These are phyloP conservation scores for Podaxis mareebaensis DNA, from an alignment of 768 basidiomycete genomes.

Conservation along the genomic window DNA sequence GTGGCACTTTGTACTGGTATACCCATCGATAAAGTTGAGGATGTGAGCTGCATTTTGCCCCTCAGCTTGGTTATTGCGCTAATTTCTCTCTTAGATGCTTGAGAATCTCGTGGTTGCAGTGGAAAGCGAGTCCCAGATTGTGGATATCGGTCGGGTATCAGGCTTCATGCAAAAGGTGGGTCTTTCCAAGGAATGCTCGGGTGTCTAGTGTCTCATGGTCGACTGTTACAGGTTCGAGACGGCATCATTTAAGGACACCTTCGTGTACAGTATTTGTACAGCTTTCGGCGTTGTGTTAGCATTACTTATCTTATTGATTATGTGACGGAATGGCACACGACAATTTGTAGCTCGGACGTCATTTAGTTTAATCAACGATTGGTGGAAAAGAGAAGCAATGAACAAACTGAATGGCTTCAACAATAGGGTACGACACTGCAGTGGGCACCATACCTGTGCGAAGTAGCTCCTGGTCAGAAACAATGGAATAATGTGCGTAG, in stretches of 20 bases:
- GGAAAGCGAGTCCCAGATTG: constrained; percentile 81
- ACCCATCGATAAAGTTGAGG: constrained; percentile 85
- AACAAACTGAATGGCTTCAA: too few species aligned
- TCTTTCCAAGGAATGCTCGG: background rate
- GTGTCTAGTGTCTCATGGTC: background rate
- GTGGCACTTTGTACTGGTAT: constrained; percentile 88
- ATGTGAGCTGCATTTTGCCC: constrained; percentile 51
- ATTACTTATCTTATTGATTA: constrained; percentile 21
- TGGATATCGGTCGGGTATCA: constrained; percentile 83
- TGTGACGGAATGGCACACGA: background rate
- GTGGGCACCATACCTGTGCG: too few species aligned
- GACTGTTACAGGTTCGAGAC: constrained; percentile 50
- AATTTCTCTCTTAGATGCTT: constrained; percentile 57
- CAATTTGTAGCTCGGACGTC: background rate
- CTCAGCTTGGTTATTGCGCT: constrained; percentile 19
- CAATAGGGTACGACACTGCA: too few species aligned
- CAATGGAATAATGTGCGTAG: too few species aligned
- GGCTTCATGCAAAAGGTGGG: constrained; percentile 89
- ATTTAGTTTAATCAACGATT: background rate
- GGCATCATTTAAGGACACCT: constrained; percentile 48
- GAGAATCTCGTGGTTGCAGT: constrained; percentile 84
- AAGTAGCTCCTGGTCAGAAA: too few species aligned
- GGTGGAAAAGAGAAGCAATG: too few species aligned
- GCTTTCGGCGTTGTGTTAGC: constrained; percentile 18
- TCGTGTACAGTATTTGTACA: constrained; percentile 20